These are phyloP conservation scores for Inga laurina DNA, from an alignment of 306 rosid genomes.

Conservation along the genomic window DNA sequence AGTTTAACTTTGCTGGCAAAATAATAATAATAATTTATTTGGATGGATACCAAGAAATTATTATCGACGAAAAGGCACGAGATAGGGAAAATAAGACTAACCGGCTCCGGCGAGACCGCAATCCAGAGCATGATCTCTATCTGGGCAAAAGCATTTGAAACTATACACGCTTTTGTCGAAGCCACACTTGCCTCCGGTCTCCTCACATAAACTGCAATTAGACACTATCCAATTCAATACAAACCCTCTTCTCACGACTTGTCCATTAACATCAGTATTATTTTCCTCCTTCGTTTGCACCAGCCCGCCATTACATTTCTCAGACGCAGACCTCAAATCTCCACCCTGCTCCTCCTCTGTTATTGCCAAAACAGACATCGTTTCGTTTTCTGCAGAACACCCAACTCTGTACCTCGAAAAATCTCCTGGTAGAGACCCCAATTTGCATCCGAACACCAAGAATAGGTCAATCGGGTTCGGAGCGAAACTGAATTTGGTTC, in stretches of 20 bases:
- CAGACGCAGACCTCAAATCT: not conserved
- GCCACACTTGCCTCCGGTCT: slow-evolving; percentile 53
- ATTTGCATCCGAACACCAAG: slow-evolving; percentile 41
- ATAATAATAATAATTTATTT: too few species aligned
- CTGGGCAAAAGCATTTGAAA: slow-evolving; percentile 55
- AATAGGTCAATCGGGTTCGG: not conserved
- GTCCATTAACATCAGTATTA: not conserved
- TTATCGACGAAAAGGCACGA: too few species aligned
- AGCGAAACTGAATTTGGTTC: not conserved
- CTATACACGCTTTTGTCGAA: not conserved
- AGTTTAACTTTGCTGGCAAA: too few species aligned
- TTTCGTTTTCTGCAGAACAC: slow-evolving; percentile 25
- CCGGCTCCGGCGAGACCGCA: slow-evolving; percentile 34
- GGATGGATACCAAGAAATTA: too few species aligned
- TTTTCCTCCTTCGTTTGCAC: not conserved
- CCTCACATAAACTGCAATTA: slow-evolving; percentile 34
- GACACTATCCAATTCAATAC: slow-evolving; percentile 44
- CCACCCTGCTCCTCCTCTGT: not conserved
- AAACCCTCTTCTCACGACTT: slow-evolving; percentile 51
- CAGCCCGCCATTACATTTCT: slow-evolving; percentile 23
- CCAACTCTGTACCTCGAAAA: slow-evolving; percentile 3
- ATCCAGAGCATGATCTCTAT: slow-evolving; percentile 45
- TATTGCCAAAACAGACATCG: slow-evolving; percentile 42
- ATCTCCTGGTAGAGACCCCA: not conserved
- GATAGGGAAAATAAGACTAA: too few species aligned